Evolutionary conservation across 169 alveolate genomes (phyloP), one percentile per base, ranked within the genome.

Genomic region (Plasmodium berghei): DNA sequence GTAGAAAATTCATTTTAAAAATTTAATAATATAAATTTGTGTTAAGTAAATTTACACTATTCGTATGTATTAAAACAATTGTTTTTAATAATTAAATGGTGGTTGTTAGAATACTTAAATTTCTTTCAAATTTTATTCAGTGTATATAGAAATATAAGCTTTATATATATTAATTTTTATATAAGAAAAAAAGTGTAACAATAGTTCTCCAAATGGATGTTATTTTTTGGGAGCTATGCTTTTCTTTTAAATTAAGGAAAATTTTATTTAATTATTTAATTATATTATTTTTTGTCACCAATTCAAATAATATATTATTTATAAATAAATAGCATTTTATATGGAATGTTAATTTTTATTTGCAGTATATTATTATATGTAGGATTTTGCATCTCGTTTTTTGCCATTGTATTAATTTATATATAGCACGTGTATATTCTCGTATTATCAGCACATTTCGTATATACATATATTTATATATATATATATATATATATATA

Each of bases 1-100:
- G 56, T 18, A 83, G 16, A 48, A 42, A 67, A 67, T 83, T 83
- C 90, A 83, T 83, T 67, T 66, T 69, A 46, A 18, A 69, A 46
- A 69, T 69, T 16, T 14, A 69, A 52, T 52, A 52, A 52, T 52
- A 52, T 52, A 16, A 14, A 52, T 0, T 14, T 52, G 59, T 6
- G 20, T 52, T 12, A 52, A 52, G 6, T 52, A 16, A 3, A 16
- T 14, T 12, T 52, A 52, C 20, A 52, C 6, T 6, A 10, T 52
- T 52, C 0, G 6, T 52, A 34, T 26, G 45, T 52, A 22, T 70
- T 70, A 70, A 40, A 70, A 34, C 22, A 34, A 34, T 3, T 34
- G 8, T 0, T 34, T 34, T 34, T 34, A 3, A 34, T 34, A 34
- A 34, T 34, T 34, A 34, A 34, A 34, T 34, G 42, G 8, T 34